These are phyloP conservation scores for Oryza australiensis DNA, from an alignment of 176 grass and related monocot species.

Conservation along the genomic window DNA sequence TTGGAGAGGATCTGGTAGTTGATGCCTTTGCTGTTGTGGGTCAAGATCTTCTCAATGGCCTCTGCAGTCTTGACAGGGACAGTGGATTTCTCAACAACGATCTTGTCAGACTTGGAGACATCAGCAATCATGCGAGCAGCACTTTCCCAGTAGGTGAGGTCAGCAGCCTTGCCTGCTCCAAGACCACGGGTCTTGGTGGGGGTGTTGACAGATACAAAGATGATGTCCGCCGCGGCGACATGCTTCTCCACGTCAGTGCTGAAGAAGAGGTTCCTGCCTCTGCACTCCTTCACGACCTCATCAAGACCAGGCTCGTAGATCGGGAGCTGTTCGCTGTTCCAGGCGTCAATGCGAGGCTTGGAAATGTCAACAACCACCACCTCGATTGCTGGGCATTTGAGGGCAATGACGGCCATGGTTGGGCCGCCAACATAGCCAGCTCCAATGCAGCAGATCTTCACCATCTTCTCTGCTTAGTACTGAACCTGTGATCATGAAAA, in stretches of 20 bases:
- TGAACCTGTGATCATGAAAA: slow-evolving; percentile 25
- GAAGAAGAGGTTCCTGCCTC: slow-evolving; percentile 88
- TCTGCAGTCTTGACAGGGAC: slow-evolving; percentile 91
- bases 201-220: slow-evolving; percentile 90
- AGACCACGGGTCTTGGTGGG: slow-evolving; percentile 93
- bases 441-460: slow-evolving; percentile 66
- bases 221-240: slow-evolving; percentile 73
- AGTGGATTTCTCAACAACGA: slow-evolving; percentile 91
- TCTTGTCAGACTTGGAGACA: slow-evolving; percentile 90
- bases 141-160: slow-evolving; percentile 94
- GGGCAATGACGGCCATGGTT: slow-evolving; percentile 88
- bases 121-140: slow-evolving; percentile 91
- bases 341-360: slow-evolving; percentile 66
- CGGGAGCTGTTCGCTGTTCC: slow-evolving; percentile 84
- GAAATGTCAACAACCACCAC: slow-evolving; percentile 79
- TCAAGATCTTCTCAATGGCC: slow-evolving; percentile 90
- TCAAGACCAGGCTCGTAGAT: slow-evolving; percentile 89
- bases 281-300: slow-evolving; percentile 82
- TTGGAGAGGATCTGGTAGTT: slow-evolving; percentile 95
- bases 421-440: slow-evolving; percentile 91
- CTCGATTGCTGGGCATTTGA: slow-evolving; percentile 83
- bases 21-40: slow-evolving; percentile 90
- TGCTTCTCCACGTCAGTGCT: slow-evolving; percentile 80
- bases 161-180: slow-evolving; percentile 87
- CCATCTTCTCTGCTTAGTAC: slow-evolving; percentile 55